Base-by-base conservation (phyloP, 768 basidiomycete species). In the Pisolithus orientalis region DNA sequence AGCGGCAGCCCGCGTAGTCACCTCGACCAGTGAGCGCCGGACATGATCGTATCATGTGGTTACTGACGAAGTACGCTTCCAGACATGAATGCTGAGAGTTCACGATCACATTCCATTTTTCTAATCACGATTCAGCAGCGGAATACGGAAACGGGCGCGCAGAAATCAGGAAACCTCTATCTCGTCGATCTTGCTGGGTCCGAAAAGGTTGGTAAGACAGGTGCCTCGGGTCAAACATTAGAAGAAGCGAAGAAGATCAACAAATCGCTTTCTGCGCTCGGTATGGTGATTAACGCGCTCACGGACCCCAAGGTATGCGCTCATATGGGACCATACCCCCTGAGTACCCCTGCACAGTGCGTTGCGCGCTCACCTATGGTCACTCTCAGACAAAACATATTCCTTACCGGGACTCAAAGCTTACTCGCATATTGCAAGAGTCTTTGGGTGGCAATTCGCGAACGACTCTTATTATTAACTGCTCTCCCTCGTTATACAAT, bases 201-300 rank as follows among this genome's bases (percentile, higher is more conserved):
- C 21, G 96, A 99, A 72, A 99, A 99, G 72, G 94, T 99, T 52
- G 95, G 95, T 45, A 99, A 99, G 78, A 99, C 96, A 39, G 96
- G 96, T 17, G 96, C 96, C 47, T 97, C 94, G 2, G 96, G 96
- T 1, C 97, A 99, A 69, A 99, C 96, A 25, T 74, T 99, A 7
- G 96, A 99, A 70, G 96, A 99, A 71, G 96, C 96, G 13, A 99
- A 99, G 84, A 99, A 99, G 79, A 99, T 99, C 74, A 99, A 99
- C 76, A 99, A 99, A 71, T 93, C 90, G 28, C 74, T 99, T 27
- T 95, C 93, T 16, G 96, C 96, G 10, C 80, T 99, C 57, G 96
- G 96, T 37, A 98, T 98, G 94, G 96, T 99, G 63, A 99, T 99
- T 65, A 99, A 99, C 61, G 94, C 95, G 4, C 73, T 99, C 56